Conservation (phyloP, 805 yeast species). For the Nakazawaea sp. region DNA sequence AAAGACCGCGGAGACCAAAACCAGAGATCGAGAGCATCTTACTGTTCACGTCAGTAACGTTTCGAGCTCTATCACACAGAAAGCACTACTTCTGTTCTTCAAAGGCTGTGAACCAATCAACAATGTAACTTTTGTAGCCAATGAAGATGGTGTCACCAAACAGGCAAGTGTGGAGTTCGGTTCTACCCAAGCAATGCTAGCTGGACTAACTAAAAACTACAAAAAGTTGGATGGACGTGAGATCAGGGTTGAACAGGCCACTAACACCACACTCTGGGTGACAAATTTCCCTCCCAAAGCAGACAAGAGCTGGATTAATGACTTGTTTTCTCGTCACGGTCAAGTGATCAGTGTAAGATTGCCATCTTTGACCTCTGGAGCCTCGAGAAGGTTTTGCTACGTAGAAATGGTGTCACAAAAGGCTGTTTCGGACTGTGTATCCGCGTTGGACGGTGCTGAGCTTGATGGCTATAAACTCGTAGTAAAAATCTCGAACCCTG, state of each 20-base stretch:
- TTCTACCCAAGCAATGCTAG: constrained; percentile 36
- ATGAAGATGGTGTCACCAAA: constrained; percentile 2
- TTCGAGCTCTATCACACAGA: constrained; percentile 31
- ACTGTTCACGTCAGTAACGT: constrained; percentile 49
- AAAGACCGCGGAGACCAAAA: constrained; percentile 12
- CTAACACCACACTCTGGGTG: constrained; percentile 57
- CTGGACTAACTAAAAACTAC: constrained; percentile 55
- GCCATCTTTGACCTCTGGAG: constrained; percentile 52
- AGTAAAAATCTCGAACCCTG: constrained; percentile 60
- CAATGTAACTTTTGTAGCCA: constrained; percentile 22
- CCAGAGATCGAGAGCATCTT: constrained; percentile 52
- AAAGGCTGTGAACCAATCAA: constrained; percentile 53
- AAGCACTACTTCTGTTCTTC: constrained; percentile 37
- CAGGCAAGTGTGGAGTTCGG: constrained; percentile 57
- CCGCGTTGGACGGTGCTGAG: constrained; percentile 29
- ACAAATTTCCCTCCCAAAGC: constrained; percentile 64
- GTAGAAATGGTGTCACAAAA: constrained; percentile 43
- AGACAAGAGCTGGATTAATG: constrained; percentile 29
- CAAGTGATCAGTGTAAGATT: constrained; percentile 45
- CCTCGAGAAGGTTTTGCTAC: constrained; percentile 67
- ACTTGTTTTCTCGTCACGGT: constrained; percentile 34
- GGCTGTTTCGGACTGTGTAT: constrained; percentile 39
- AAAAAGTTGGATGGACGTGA: constrained; percentile 37
- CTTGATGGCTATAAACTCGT: constrained; percentile 35
- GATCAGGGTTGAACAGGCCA: constrained; percentile 38